These are phyloP conservation scores for Beverwykella pulmonaria DNA, from an alignment of 495 filamentous ascomycete species.

Conservation along the genomic window DNA sequence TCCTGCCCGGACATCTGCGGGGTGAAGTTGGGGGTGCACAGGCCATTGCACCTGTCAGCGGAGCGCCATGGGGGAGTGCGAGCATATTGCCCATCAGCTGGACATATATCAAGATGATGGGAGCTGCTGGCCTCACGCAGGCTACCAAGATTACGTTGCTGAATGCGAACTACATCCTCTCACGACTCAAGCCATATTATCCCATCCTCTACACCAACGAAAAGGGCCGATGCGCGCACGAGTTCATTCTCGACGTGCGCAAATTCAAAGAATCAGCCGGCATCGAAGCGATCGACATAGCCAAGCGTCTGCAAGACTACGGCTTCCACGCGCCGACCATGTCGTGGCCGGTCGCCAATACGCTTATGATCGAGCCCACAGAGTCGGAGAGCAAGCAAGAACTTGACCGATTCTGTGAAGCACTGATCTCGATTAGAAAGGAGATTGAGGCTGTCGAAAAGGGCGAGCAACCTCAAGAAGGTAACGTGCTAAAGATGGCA, in stretches of 20 bases:
- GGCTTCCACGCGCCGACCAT: constrained; percentile 99
- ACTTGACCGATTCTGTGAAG: constrained; percentile 92
- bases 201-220: constrained; percentile 90
- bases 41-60: constrained; percentile 73
- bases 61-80: constrained; percentile 88
- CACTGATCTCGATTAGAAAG: constrained; percentile 81
- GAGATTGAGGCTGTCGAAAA: constrained; percentile 87
- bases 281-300: constrained; percentile 94
- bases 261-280: constrained; percentile 80
- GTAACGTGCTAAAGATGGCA: constrained; percentile 91
- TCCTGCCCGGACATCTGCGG: constrained; percentile 75
- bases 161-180: constrained; percentile 97
- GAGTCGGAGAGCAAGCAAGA: constrained; percentile 93
- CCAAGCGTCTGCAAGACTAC: constrained; percentile 97
- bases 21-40: constrained; percentile 65
- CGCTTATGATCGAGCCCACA: constrained; percentile 98
- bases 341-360: constrained; percentile 96
- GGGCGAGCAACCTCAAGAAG: constrained; percentile 72
- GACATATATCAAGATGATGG: constrained; percentile 99
- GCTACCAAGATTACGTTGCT: constrained; percentile 93
- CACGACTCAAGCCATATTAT: constrained; percentile 86
- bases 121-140: constrained; percentile 83
- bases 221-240: constrained; percentile 88
- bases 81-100: constrained; percentile 95
- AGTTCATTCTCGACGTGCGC: constrained; percentile 95